Percentiles rank a stretch among this genome's conserved stretches.
Conservation (phyloP, 1,284 basidiomycete genomes). For the Leccinum pachyderme region DNA sequence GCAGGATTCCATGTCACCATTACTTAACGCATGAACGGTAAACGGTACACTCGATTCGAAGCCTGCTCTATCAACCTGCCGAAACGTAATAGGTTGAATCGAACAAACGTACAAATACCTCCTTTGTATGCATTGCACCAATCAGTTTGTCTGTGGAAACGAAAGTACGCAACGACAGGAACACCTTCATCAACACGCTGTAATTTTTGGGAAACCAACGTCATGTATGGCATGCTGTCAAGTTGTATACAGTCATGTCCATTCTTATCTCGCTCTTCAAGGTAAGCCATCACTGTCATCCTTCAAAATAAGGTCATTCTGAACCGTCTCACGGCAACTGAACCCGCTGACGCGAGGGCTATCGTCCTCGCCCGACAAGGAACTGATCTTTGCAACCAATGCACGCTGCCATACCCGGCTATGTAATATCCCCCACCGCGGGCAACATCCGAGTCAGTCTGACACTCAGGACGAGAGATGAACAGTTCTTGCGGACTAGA, state of each 20-base stretch:
- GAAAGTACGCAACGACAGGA: too few species aligned
- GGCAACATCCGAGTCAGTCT: not conserved
- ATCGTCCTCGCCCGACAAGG: not conserved
- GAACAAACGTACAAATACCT: not conserved
- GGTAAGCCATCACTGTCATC: not conserved
- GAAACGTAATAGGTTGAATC: not conserved
- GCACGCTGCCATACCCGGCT: not conserved
- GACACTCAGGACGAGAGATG: too few species aligned
- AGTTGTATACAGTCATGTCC: not conserved
- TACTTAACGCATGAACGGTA: not conserved
- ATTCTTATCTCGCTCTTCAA: not conserved
- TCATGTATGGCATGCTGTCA: not conserved
- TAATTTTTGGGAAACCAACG: not conserved
- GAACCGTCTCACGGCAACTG: not conserved
- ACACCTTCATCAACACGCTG: too few species aligned
- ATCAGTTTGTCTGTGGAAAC: too few species aligned
- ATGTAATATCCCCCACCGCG: not conserved
- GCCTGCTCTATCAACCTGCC: not conserved
- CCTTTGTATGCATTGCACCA: too few species aligned
- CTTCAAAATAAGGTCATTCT: not conserved
- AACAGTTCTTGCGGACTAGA: too few species aligned
- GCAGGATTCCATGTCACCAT: not conserved
- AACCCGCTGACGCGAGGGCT: not conserved
- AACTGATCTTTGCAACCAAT: not conserved
- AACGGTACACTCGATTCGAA: not conserved